These are phyloP conservation scores for Capsella bursapastoris DNA, from an alignment of 345 rosid species.

Conservation along the genomic window DNA sequence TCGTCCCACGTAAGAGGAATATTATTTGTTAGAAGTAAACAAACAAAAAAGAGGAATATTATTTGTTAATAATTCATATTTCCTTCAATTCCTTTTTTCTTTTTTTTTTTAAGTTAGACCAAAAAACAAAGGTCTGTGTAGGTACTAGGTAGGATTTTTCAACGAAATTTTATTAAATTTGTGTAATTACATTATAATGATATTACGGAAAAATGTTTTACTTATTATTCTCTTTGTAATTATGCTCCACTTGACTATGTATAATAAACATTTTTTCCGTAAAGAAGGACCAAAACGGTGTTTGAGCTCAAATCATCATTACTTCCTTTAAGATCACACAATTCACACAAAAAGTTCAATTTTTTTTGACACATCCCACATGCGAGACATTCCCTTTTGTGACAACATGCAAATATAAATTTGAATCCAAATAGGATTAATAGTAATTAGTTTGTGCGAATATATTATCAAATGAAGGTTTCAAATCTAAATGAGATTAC, in stretches of 20 bases:
- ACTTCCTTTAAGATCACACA: slow-evolving; percentile 45
- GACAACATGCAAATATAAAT: not conserved
- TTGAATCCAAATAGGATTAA: too few species aligned
- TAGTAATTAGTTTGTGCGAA: too few species aligned
- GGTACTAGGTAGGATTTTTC: slow-evolving; percentile 31
- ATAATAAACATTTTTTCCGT: not conserved
- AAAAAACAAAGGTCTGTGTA: slow-evolving; percentile 19
- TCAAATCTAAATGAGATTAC: not conserved
- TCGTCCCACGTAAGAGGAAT: slow-evolving; percentile 38
- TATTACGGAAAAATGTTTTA: too few species aligned
- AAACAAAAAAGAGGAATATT: slow-evolving; percentile 21
- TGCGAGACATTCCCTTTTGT: slow-evolving; percentile 2
- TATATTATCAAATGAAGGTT: not conserved
- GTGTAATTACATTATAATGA: too few species aligned
- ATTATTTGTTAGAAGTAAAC: not conserved
- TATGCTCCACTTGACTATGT: too few species aligned
- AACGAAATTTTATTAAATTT: not conserved
- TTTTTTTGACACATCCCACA: not conserved
- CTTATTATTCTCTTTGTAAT: too few species aligned
- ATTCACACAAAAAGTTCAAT: slow-evolving; percentile 17
- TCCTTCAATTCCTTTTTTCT: slow-evolving; percentile 10
- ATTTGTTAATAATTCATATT: not conserved
- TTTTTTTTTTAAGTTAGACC: slow-evolving; percentile 12
- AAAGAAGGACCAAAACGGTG: slow-evolving; percentile 22
- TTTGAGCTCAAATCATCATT: slow-evolving; percentile 32